phyloP scores from a whole-genome alignment of 495 filamentous ascomycete species.

The Neurospora africana region DNA sequence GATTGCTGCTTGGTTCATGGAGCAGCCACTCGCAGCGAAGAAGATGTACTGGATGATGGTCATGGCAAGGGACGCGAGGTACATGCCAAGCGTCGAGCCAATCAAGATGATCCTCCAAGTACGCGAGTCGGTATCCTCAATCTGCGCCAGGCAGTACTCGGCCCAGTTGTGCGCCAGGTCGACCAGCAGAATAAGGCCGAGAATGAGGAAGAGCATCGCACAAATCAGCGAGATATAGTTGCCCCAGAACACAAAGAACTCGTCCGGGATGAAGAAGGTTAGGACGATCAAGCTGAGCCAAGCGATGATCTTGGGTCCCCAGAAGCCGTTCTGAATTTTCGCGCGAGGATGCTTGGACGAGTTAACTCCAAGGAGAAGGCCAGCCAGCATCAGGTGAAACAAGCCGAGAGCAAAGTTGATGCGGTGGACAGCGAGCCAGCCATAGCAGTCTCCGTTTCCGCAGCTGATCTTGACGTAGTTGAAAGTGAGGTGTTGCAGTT shows the following conservation, averaged over 20 bases:
- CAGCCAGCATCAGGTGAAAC: slow-evolving; percentile 78
- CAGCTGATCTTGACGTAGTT: slow-evolving; percentile 94
- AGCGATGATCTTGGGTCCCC: slow-evolving; percentile 67
- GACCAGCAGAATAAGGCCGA: slow-evolving; percentile 86
- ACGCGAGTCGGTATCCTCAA: slow-evolving; percentile 77
- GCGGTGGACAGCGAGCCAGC: slow-evolving; percentile 90
- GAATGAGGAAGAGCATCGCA: slow-evolving; percentile 87
- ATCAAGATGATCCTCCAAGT: slow-evolving; percentile 80
- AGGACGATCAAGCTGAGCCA: slow-evolving; percentile 81
- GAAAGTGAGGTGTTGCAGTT: slow-evolving; percentile 78
- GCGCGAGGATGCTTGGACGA: slow-evolving; percentile 82
- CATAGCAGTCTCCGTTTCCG: slow-evolving; percentile 81
- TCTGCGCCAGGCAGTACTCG: slow-evolving; percentile 87
- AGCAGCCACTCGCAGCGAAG: slow-evolving; percentile 73
- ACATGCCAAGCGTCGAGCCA: slow-evolving; percentile 90
- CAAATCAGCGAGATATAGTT: slow-evolving; percentile 83
- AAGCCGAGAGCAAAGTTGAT: slow-evolving; percentile 96
- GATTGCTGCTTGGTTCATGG: slow-evolving; percentile 82
- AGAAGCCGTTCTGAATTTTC: slow-evolving; percentile 86
- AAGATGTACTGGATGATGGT: slow-evolving; percentile 96
- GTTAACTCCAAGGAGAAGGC: slow-evolving; percentile 76
- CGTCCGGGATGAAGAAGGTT: slow-evolving; percentile 90
- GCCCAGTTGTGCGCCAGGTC: slow-evolving; percentile 98
- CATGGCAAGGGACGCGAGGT: slow-evolving; percentile 78
- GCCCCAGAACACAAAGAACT: slow-evolving; percentile 92